Evolutionary conservation across 2,329 filamentous ascomycete genomes (phyloP), one percentile per base, ranked within the genome.

Genomic region (Xylariaceae sp.): DNA sequence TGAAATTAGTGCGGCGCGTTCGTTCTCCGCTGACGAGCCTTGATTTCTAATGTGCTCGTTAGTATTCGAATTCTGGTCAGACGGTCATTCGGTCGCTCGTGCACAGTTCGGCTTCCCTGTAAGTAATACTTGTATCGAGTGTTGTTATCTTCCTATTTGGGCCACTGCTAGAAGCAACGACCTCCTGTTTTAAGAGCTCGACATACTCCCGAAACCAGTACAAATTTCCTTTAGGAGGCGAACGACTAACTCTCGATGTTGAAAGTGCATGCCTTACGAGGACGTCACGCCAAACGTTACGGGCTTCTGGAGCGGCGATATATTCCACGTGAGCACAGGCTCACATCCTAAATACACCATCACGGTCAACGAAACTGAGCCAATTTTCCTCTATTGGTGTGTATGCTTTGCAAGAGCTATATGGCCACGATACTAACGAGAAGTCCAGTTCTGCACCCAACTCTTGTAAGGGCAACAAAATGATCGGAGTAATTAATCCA

Each of bases 401-500:
- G 43, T 40, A 7, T 12, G 28, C n/a, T n/a, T n/a, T n/a, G n/a
- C 7, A 9, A 17, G 19, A 9, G 11, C 14, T 34, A n/a, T 29
- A 31, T 16, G 11, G 5, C 2, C 11, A 33, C 7, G 24, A 23
- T 11, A 14, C 21, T 40, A 41, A 46, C 3, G 5, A 4, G 6
- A 19, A 29, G 4, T 11, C 14, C 28, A 58, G 55, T 43, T 6
- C 41, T 1, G 28, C 29, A 19, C 21, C 43, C 7, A n/a, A 26
- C 28, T 58, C 55, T 28, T 58, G 48, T 19, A 53, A 47, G 14
- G 37, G 6, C 1, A 45, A 48, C 19, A 41, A 26, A 12, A 58
- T 58, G 55, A 48, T 58, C 4, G 55, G 55, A 14, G 55, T 58
- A 6, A 58, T 58, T 12, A 58, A 58, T 44, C 48, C 48, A 4